Base-by-base conservation (phyloP, 768 basidiomycete genomes). In the Hericium rajendrae region DNA sequence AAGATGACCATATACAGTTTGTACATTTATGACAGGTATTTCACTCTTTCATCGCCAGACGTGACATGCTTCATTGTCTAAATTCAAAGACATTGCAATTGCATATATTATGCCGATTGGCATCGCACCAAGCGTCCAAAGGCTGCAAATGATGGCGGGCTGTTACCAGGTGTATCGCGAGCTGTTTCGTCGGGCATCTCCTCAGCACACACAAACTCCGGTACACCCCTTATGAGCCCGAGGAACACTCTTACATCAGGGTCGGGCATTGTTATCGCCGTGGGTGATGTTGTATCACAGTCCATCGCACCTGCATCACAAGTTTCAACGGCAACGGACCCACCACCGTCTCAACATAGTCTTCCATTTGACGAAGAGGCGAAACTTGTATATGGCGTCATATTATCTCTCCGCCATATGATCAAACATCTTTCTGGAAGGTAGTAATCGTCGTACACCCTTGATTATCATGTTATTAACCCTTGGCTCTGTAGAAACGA, bases 51-150 rank as follows among this genome's bases (percentile, higher is more conserved):
- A 22, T 48, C 38, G 53, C 56, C 28, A 41, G 12, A 22, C 38
- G 11, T 46, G 26, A 57, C 56, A 22, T 32, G n/a, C 26, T 26
- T 43, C 56, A 32, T 32, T 32, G 32, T 8, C 8, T 32, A 32
- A 32, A 6, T 32, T 32, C 9, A 32, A 48, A 93, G 95, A 71
- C 91, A 97, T 69, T 94, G 94, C 71, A 80, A 79, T 18, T 92
- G 91, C 67, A 81, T 98, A 49, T 97, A 95, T 73, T 97, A 97
- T 69, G 92, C 97, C 62, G 91, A 95, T 69, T 95, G 92, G 90
- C 86, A 94, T 65, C 83, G 91, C 52, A 84, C 85, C 0, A 84
- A 79, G 54, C 78, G 84, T 37, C 83, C 86, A 32, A 86, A 83
- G 69, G 79, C 81, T 41, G 89, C 93, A 2, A 77, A 77, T 15